Base-by-base conservation (phyloP, 2,329 filamentous ascomycete species). In the Pseudocercospora macadamiae region DNA sequence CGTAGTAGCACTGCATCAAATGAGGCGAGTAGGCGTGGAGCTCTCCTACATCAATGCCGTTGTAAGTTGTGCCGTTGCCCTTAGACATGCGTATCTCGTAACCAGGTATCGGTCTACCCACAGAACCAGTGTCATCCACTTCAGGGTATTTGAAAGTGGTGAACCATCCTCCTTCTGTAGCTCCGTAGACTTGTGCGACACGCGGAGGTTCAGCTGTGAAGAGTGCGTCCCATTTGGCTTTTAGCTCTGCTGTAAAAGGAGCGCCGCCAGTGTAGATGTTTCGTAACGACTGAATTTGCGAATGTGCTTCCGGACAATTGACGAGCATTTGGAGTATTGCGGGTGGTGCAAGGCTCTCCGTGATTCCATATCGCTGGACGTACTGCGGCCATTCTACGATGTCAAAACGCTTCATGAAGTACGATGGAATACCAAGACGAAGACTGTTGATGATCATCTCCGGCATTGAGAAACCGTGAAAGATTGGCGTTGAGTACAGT, bases 181-280 rank as follows among this genome's bases (percentile, higher is more conserved):
- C 83, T 1, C 83, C 82, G 77, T 79, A 85, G 34, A 82, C 74
- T 59, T 82, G 80, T 8, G 73, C 73, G 12, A 82, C 74, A 16
- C 73, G 71, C 0, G 79, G 78, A 28, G 75, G 68, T 74, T 12
- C 75, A 0, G 68, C 69, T 1, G 73, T 55, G 36, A 83, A 76
- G 19, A 79, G 68, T 4, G 66, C 64, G 30, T 76, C 72, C 45
- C 61, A 81, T 72, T 48, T 72, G 67, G n/a, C 71, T 63, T 70
- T 80, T 74, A 34, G 76, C 1, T 72, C 71, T 2, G 71, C 72
- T 9, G 78, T 76, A 8, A 84, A 74, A 2, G 80, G 75, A 0
- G 82, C 81, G 16, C 82, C 83, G 1, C 81, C 82, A 10, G 77
- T 76, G 26, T 74, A 75, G 21, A 82, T 74, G 52, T 76, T 75